phyloP scores from a whole-genome alignment of 23 red algal genomes.

The Gracilariopsis chorda region DNA sequence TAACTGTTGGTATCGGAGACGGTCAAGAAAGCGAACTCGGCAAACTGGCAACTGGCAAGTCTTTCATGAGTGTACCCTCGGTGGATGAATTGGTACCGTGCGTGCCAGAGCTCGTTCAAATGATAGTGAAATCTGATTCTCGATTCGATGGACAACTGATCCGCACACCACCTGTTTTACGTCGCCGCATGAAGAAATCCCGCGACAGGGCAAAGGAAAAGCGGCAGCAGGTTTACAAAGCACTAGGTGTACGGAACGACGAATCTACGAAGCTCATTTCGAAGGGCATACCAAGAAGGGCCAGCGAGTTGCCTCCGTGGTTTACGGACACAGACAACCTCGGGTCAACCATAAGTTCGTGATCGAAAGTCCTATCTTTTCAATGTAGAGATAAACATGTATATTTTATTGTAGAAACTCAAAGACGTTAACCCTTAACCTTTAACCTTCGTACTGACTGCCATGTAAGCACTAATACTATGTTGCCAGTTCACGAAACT shows the following conservation, averaged over 20 bases:
- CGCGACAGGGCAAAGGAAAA: slow-evolving; percentile 24
- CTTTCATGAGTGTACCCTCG: neutral
- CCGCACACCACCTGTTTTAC: neutral
- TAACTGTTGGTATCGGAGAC: slow-evolving; percentile 52
- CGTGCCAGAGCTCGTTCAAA: slow-evolving; percentile 10
- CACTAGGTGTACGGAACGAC: neutral
- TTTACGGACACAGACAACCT: slow-evolving; percentile 16
- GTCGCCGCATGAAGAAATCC: slow-evolving; percentile 10
- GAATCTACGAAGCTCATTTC: slow-evolving; percentile 18
- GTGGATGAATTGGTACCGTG: neutral
- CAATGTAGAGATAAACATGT: too few relatives aligned
- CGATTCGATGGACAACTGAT: slow-evolving; percentile 11
- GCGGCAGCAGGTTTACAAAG: slow-evolving; percentile 8
- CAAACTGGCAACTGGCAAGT: slow-evolving; percentile 51
- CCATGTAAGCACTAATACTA: too few relatives aligned
- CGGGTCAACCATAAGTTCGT: too few relatives aligned
- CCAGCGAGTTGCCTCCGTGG: slow-evolving; percentile 53
- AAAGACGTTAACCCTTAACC: too few relatives aligned
- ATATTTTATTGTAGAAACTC: too few relatives aligned
- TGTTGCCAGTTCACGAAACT: too few relatives aligned
- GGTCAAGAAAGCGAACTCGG: neutral
- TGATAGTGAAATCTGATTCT: slow-evolving; percentile 16
- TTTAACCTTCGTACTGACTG: too few relatives aligned
- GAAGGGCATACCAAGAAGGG: slow-evolving; percentile 38
- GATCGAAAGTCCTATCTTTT: too few relatives aligned